Evolutionary conservation across 2,329 filamentous ascomycete species (phyloP), one percentile per base, ranked within the genome.

Genomic region (Fusarium pininemorale): DNA sequence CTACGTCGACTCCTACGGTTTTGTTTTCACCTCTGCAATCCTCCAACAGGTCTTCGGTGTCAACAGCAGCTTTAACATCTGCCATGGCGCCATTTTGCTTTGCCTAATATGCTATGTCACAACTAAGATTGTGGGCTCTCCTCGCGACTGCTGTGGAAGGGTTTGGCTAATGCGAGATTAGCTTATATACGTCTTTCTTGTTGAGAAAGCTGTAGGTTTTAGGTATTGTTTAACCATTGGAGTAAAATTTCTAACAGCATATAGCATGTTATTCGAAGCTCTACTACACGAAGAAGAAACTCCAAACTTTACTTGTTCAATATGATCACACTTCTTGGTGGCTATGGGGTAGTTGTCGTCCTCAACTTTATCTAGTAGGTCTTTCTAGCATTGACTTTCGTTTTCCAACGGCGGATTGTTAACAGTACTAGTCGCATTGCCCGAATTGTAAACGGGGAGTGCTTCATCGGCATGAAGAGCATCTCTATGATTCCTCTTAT

Each of bases 141-240:
- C 16, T 18, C 13, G 7, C 42, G 30, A 30, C 45, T 59, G 41
- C 37, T 22, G 20, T 26, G 3, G 28, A 7, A 18, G 28, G 22
- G 48, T 37, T 62, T 39, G 14, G 18, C 45, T 69, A 28, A 56
- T 32, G 26, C 30, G 24, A 15, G 11, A 14, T 10, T 44, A 87
- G 82, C 80, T 91, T 28, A 89, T 91, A n/a, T 92, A 92, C 75
- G 83, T 90, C 32, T 92, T 92, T 77, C 82, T 92, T 6, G 89
- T 90, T 2, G 90, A 92, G 78, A 90, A 90, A 80, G 89, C 88
- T 48, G 89, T 90, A 80, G 78, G 85, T 81, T 14, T 42, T 30
- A 35, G 10, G 18, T 41, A 11, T 30, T 14, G 18, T 18, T 18
- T 10, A 22, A 28, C 2, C 39, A n/a, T 9, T 28, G 30, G 26